phyloP scores from a whole-genome alignment of 2,329 filamentous ascomycete genomes.

The Aspergillus bombycis region DNA sequence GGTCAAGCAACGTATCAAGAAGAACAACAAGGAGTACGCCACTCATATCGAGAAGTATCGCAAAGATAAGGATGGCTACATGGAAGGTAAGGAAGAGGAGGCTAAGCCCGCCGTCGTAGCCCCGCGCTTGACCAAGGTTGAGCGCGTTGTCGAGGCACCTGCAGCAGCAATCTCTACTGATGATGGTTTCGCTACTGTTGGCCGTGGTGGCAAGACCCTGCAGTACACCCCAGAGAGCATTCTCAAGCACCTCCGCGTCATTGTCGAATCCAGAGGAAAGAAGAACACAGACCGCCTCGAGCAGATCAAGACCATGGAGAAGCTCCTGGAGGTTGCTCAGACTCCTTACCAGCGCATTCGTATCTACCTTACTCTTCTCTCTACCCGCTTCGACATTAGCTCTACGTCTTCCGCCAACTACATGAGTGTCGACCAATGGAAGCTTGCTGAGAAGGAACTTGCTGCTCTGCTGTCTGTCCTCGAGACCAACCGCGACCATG shows the following conservation, averaged over 20 bases:
- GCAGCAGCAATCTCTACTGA: constrained; percentile 60
- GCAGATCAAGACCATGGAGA: constrained; percentile 98
- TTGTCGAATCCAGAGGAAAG: constrained; percentile 94
- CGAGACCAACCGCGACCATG: constrained; percentile 75
- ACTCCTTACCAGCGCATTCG: constrained; percentile 94
- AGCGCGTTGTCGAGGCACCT: constrained; percentile 47
- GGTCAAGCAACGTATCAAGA: constrained; percentile 97
- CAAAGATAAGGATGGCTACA: constrained; percentile 81
- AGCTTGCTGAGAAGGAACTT: constrained; percentile 87
- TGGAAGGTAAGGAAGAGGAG: constrained; percentile 81
- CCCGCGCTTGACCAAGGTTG: constrained; percentile 55
- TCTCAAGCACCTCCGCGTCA: constrained; percentile 90
- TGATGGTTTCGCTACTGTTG: constrained; percentile 86
- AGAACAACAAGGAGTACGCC: constrained; percentile 95
- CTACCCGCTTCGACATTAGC: constrained; percentile 90
- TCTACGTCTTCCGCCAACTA: constrained; percentile 71
- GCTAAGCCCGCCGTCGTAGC: constrained; percentile 53
- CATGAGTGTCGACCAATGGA: constrained; percentile 98
- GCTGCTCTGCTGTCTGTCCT: constrained; percentile 75
- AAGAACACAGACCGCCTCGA: constrained; percentile 97
- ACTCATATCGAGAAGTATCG: constrained; percentile 85
- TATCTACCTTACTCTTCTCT: constrained; percentile 86
- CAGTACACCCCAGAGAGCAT: constrained; percentile 97
- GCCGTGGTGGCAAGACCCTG: constrained; percentile 83
- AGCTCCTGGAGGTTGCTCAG: constrained; percentile 82